Base-by-base conservation (phyloP, 768 basidiomycete species). In the Suillus paluster region DNA sequence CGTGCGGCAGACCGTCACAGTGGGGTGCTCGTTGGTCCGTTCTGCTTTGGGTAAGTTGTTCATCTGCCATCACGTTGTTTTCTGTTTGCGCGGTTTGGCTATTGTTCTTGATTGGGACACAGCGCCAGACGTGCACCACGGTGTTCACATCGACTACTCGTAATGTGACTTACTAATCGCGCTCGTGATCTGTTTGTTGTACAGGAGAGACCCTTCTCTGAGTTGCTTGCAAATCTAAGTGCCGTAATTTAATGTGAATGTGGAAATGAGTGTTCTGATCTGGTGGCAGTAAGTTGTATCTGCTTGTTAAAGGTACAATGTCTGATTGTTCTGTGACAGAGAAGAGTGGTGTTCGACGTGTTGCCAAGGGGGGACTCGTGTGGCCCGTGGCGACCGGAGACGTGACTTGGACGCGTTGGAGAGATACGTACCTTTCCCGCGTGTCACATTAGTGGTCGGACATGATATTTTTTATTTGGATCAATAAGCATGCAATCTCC, bases 1-100 rank as follows among this genome's bases (percentile, higher is more conserved):
- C 39, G 95, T 91, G 9, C 77, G 87, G 66, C 89, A 96, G 78
- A 99, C 97, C 0, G 90, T 99, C 33, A 88, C 92, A 19, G 87
- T 96, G 30, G 95, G 95, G 7, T 93, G 95, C 70, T 94, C 91
- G 39, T 80, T 96, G 48, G 86, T 93, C 30, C 84, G 94, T 36
- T 80, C 90, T 34, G 92, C 94, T 9, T 78, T 96, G 57, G 94
- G 94, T 93, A 68, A 57, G 85, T 76, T 30, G 17, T 21, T 41
- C n/a, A 44, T 6, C 15, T 17, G 14, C 14, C 17, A 15, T 17
- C 42, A 21, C 6, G 3, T 21, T n/a, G 19, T 44, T n/a, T 19
- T 11, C 3, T 19, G 42, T 2, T 44, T 10, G n/a, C 19, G 1
- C 42, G 19, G 30, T 21, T 44, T 44, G 42, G 42, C 23, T 15